Evolutionary conservation across 2,329 filamentous ascomycete species (phyloP), one percentile per base, ranked within the genome.

Genomic region (Cladophialophora chaetospira): DNA sequence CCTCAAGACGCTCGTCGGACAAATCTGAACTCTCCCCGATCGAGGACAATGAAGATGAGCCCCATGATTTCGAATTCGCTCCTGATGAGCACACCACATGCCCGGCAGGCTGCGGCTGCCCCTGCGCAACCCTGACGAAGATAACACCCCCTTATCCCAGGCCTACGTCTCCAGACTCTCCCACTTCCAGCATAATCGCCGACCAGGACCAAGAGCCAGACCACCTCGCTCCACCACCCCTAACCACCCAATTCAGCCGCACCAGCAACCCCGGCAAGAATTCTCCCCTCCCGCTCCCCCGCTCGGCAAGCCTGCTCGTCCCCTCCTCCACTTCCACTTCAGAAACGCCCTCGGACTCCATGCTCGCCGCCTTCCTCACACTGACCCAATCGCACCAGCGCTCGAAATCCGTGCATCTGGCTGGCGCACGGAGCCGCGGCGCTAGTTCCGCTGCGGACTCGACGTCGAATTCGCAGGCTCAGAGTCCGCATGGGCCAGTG

Each of bases 21-120:
- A 49, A 58, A 28, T 56, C 55, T 43, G 43, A 58, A 28, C 67
- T 38, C 28, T 40, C 3, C 33, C 44, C 42, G 57, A 53, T 42
- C 40, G 55, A 44, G 57, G 33, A 15, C 11, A 31, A 43, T 11
- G 42, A 26, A 3, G 28, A 64, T 17, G 55, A 60, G 10, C 10
- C 19, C 35, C 6, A 67, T 2, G 67, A 66, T 17, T 63, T 51
- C 31, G 40, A 10, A 17, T 19, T 5, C 35, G 21, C 43, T 11
- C 21, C 25, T 15, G 40, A 60, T 38, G 55, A 59, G 11, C 19
- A 52, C 40, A 43, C 53, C 6, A 51, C 68, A 38, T 79, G 77
- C 54, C 73, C 76, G 5, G 75, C 70, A 10, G 76, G 76, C n/a
- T 79, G 77, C 63, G 77, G 75, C 47, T 79, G 77, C 53, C 68